phyloP scores from a whole-genome alignment of 805 yeast species.

The Wickerhamiella domercqiae region DNA sequence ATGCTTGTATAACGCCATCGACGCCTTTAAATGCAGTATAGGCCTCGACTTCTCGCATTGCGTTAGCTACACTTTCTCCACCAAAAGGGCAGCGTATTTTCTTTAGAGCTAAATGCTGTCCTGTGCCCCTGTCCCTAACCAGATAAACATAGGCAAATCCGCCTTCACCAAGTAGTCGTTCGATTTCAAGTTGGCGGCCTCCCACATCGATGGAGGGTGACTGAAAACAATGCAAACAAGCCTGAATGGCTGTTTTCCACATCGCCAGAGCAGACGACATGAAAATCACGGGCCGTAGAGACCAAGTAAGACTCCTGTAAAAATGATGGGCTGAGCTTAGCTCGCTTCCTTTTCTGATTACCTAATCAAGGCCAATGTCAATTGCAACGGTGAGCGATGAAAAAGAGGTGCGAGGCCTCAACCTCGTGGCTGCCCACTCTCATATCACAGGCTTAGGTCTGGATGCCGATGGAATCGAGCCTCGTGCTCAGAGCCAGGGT shows the following conservation, averaged over 20 bases:
- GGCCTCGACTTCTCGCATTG: conserved; percentile 62
- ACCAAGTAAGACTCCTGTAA: too few relatives aligned
- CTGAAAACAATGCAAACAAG: conserved; percentile 27
- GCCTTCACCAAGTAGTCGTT: conserved; percentile 74
- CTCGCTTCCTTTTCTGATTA: too few relatives aligned
- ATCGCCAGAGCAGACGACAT: too few relatives aligned
- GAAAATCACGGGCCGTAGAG: too few relatives aligned
- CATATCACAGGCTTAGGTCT: conserved; percentile 95
- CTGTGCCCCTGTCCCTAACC: conserved; percentile 37
- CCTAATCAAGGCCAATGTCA: too few relatives aligned
- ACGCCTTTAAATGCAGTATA: conserved; percentile 49
- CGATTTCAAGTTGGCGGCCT: conserved; percentile 43
- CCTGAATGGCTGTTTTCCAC: conserved; percentile 7
- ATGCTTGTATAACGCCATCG: conserved; percentile 50
- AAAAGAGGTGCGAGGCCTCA: conserved; percentile 43
- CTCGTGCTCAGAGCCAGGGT: conserved; percentile 72
- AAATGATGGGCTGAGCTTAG: too few relatives aligned
- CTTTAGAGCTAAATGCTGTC: conserved; percentile 53
- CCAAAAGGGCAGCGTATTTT: conserved; percentile 83
- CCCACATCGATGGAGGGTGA: conserved; percentile 49
- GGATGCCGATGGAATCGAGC: conserved; percentile 67
- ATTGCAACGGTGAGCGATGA: conserved; percentile 27
- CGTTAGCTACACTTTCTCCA: conserved; percentile 53
- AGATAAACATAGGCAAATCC: conserved; percentile 78
- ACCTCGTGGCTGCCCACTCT: conserved; percentile 92